These are phyloP conservation scores for Kwoniella mangroviensis DNA, from an alignment of 768 basidiomycete genomes.

Conservation along the genomic window DNA sequence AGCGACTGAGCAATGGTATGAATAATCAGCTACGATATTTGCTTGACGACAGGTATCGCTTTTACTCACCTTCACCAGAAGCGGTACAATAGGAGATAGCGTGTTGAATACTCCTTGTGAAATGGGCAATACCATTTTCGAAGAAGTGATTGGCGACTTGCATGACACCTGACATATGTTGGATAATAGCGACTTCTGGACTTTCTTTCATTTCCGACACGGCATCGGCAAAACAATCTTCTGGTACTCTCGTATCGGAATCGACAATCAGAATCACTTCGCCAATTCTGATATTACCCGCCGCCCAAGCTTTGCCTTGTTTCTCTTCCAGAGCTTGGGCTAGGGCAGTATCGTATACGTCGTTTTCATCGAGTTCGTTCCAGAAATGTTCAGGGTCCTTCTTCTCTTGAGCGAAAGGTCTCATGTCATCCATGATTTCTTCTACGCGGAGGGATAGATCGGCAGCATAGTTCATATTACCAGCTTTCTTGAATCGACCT, in stretches of 20 bases:
- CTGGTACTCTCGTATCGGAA: conserved; percentile 78
- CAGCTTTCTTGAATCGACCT: conserved; percentile 77
- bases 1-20: conserved; percentile 26
- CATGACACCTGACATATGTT: conserved; percentile 90
- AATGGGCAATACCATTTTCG: conserved; percentile 86
- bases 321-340: conserved; percentile 73
- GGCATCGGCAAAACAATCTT: conserved; percentile 88
- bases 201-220: conserved; percentile 77
- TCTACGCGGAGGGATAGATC: conserved; percentile 70
- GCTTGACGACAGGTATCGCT: neutral
- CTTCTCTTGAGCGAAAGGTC: conserved; percentile 61
- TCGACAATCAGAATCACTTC: conserved; percentile 76
- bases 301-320: conserved; percentile 72
- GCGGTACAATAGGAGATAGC: conserved; percentile 56
- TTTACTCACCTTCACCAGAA: conserved; percentile 51
- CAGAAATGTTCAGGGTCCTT: conserved; percentile 64
- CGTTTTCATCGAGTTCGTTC: conserved; percentile 69
- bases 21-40: neutral
- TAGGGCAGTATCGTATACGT: conserved; percentile 72
- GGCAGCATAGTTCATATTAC: conserved; percentile 87
- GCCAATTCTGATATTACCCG: conserved; percentile 67
- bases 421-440: conserved; percentile 61
- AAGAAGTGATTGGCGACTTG: conserved; percentile 88
- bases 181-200: conserved; percentile 84
- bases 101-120: conserved; percentile 79